Conservation (phyloP, 495 filamentous ascomycete genomes). For the Penicillium lagena region DNA sequence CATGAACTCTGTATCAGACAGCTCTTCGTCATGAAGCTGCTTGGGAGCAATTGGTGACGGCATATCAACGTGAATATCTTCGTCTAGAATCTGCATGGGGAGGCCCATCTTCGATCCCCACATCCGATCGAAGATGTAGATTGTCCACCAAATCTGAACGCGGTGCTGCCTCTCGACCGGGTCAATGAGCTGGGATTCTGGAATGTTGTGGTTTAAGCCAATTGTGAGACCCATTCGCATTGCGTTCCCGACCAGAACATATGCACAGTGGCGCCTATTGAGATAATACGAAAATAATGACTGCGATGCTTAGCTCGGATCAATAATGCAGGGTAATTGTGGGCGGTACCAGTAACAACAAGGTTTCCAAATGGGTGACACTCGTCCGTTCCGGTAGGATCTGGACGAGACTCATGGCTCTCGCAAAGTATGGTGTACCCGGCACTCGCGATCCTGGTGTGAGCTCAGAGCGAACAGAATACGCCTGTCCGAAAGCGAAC, state of each 20-base stretch:
- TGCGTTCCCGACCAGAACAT: conserved; percentile 34
- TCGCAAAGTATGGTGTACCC: conserved; percentile 38
- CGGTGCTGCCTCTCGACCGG: conserved; percentile 38
- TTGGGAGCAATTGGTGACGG: conserved; percentile 26
- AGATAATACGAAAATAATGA: conserved; percentile 40
- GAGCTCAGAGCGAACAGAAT: conserved; percentile 32
- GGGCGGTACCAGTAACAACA: conserved; percentile 35
- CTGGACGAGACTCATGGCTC: conserved; percentile 34
- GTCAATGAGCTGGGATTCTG: conserved; percentile 40
- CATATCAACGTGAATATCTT: conserved; percentile 42
- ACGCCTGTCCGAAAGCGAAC: conserved; percentile 40
- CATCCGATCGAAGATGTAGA: conserved; percentile 44
- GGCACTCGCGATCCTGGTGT: conserved; percentile 29
- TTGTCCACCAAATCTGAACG: conserved; percentile 41
- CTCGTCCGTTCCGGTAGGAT: conserved; percentile 35
- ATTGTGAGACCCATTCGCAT: conserved; percentile 38
- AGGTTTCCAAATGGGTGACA: conserved; percentile 35
- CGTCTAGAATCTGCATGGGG: conserved; percentile 38
- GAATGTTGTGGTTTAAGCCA: conserved; percentile 41
- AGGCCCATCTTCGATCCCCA: conserved; percentile 43
- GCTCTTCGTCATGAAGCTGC: conserved; percentile 34
- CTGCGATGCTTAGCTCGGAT: conserved; percentile 29
- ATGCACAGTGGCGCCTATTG: conserved; percentile 39
- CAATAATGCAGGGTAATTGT: conserved; percentile 36
- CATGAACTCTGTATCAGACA: conserved; percentile 33